Evolutionary conservation across 164 flowering plant species (phyloP).

Genomic region (Akebia trifoliata): DNA sequence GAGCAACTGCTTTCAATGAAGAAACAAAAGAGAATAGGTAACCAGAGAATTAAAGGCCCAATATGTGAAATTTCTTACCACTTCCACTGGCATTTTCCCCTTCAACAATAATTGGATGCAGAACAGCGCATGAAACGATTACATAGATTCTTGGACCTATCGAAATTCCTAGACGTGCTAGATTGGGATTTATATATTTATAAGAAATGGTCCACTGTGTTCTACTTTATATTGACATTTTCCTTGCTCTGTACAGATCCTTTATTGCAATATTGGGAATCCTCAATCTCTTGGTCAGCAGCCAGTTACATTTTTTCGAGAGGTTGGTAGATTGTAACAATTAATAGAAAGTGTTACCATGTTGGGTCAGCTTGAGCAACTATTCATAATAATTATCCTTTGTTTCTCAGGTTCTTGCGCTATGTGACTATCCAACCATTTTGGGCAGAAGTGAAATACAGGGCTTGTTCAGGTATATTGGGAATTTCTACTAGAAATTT

Average conservation of each 20-base stretch:
- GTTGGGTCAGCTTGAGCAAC: neutral
- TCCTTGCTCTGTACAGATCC: conserved; percentile 47
- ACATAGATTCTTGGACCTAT: no score
- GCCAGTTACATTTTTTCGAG: conserved; percentile 93
- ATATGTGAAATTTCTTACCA: no score
- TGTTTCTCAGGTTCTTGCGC: conserved; percentile 70
- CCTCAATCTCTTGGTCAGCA: conserved; percentile 99
- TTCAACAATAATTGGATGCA: no score
- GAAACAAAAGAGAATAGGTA: no score
- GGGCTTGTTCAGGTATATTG: conserved; percentile 73
- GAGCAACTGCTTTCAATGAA: no score
- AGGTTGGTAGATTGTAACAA: conserved; percentile 45
- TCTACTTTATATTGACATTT: conserved; percentile 2
- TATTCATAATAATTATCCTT: neutral
- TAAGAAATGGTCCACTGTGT: no score
- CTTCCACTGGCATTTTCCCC: no score
- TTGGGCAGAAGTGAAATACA: conserved; percentile 80
- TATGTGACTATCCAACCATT: conserved; percentile 83
- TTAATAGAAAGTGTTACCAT: neutral
- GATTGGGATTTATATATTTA: no score
- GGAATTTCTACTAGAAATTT: neutral
- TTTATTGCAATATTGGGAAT: conserved; percentile 97
- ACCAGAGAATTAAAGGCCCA: no score
- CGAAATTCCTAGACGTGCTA: no score
- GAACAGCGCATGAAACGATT: no score